Percentiles rank a stretch among this genome's conserved stretches.
phyloP scores from a whole-genome alignment of 225 moss, liverwort and hornwort genomes.

The Sphagnum contortum region DNA sequence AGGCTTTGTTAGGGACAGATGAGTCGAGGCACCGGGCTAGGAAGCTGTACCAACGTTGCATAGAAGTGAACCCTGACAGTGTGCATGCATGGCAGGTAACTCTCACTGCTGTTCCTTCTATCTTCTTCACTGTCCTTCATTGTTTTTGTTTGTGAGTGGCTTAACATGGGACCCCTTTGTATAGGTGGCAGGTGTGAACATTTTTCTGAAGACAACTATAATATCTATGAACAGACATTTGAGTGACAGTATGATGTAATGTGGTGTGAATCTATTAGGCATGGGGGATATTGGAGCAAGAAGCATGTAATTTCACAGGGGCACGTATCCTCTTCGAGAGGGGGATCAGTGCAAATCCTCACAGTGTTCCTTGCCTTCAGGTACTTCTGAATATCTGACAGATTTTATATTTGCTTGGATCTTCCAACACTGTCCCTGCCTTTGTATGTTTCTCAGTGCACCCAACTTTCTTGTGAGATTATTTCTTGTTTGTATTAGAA shows the following conservation, averaged over 20 bases:
- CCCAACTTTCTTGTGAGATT: no score
- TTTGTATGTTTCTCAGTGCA: no score
- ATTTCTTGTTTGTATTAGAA: no score
- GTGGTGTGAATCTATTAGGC: constrained; percentile 21
- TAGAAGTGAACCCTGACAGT: constrained; percentile 53
- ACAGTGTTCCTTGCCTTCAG: constrained; percentile 75
- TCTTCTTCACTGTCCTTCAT: not conserved
- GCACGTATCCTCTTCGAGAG: constrained; percentile 63
- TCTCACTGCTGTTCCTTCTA: not conserved
- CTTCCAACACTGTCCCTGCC: no score
- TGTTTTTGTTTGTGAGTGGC: not conserved
- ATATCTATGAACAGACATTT: no score
- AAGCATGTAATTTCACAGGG: constrained; percentile 47
- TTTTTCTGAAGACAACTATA: no score
- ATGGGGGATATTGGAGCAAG: constrained; percentile 76
- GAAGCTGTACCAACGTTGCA: constrained; percentile 65
- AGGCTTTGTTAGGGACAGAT: constrained; percentile 48
- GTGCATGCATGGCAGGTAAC: constrained; percentile 86
- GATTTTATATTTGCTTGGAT: no score
- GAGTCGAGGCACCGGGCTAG: constrained; percentile 46
- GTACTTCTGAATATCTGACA: constrained; percentile 14
- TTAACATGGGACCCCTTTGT: not conserved
- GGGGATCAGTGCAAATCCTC: constrained; percentile 50
- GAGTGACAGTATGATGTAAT: not conserved
- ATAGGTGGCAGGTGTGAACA: not conserved